A percentile compares a stretch with the other conserved stretches of the same genome.
These are phyloP conservation scores for Oryza glumipatula DNA, from an alignment of 176 grass and related monocot species.

Conservation along the genomic window DNA sequence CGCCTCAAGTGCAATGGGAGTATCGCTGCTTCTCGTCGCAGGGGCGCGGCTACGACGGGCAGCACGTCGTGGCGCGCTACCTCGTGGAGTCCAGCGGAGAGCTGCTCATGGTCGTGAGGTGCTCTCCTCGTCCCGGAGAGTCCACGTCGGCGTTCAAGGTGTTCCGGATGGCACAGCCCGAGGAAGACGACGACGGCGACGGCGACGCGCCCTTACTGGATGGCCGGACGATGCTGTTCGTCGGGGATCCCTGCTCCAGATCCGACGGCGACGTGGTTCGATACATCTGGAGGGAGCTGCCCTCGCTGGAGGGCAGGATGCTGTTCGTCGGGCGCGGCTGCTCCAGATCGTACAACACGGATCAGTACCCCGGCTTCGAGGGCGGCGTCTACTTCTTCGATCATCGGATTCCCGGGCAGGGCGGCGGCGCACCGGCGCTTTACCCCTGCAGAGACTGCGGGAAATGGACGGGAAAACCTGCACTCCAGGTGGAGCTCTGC, in stretches of 20 bases:
- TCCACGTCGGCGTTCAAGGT: neutral
- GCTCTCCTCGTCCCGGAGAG: neutral
- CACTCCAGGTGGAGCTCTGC: neutral
- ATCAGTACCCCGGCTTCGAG: neutral
- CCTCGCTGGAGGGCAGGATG: too few relatives aligned
- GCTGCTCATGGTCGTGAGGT: slow-evolving; percentile 3
- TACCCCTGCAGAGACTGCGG: slow-evolving; percentile 5
- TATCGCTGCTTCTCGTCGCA: neutral
- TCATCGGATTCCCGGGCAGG: neutral
- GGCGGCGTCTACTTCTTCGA: neutral
- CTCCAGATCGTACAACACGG: neutral
- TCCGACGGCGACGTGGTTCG: neutral
- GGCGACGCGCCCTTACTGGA: neutral
- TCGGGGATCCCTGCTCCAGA: neutral
- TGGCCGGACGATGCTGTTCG: neutral
- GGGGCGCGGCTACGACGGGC: neutral
- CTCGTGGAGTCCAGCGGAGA: slow-evolving; percentile 1
- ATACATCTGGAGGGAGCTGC: neutral
- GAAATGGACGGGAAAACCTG: neutral
- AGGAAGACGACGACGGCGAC: neutral
- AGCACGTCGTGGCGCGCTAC: neutral
- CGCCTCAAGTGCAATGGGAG: neutral
- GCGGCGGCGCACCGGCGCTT: neutral
- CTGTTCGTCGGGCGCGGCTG: too few relatives aligned
- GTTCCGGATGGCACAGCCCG: neutral